Evolutionary conservation across 306 rosid species (phyloP).

Genomic region (Carpinus viminea): DNA sequence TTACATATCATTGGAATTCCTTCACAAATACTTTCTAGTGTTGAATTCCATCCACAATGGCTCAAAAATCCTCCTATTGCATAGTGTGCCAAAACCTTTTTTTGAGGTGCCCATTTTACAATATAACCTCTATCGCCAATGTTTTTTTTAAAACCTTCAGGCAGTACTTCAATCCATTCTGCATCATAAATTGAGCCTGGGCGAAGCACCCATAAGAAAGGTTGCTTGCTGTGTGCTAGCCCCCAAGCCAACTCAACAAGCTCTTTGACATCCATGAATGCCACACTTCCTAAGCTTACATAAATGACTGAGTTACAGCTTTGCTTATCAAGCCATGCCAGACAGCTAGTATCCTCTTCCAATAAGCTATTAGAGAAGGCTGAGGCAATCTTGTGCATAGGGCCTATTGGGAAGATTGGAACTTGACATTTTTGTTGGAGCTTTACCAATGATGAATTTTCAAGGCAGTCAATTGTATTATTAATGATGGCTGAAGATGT

Average conservation of each 20-base stretch:
- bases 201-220: slow-evolving; percentile 47
- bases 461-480: slow-evolving; percentile 43
- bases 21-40: slow-evolving; percentile 42
- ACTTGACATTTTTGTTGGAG: slow-evolving; percentile 26
- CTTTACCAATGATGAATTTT: slow-evolving; percentile 23
- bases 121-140: slow-evolving; percentile 29
- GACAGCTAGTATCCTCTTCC: slow-evolving; percentile 27
- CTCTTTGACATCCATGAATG: slow-evolving; percentile 41
- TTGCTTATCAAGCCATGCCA: slow-evolving; percentile 34
- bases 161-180: slow-evolving; percentile 22
- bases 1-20: slow-evolving; percentile 46
- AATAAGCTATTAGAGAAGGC: slow-evolving; percentile 22
- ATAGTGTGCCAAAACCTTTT: slow-evolving; percentile 37
- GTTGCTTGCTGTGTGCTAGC: slow-evolving; percentile 43
- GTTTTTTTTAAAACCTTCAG: slow-evolving; percentile 18
- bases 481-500: slow-evolving; percentile 42
- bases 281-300: slow-evolving; percentile 57
- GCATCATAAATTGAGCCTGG: slow-evolving; percentile 17
- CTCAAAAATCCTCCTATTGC: slow-evolving; percentile 53
- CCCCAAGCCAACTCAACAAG: slow-evolving; percentile 50
- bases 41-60: slow-evolving; percentile 55
- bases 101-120: slow-evolving; percentile 53
- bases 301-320: slow-evolving; percentile 22
- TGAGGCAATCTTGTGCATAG: slow-evolving; percentile 38
- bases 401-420: slow-evolving; percentile 48